These are phyloP conservation scores for Dryas alaskensis DNA, from an alignment of 306 rosid species.

Conservation along the genomic window DNA sequence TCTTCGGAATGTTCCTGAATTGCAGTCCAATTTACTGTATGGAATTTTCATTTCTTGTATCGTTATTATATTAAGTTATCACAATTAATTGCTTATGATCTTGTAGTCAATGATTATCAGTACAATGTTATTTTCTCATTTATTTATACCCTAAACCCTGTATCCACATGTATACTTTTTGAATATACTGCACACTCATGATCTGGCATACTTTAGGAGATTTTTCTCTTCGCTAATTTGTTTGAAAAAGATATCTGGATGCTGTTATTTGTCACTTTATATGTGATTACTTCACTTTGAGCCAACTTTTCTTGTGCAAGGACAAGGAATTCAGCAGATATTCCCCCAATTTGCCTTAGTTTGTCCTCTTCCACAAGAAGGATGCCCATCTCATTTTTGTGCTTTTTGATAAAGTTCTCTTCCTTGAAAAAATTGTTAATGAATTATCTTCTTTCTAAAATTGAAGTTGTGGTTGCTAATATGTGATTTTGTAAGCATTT, in stretches of 20 bases:
- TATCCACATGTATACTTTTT: neutral
- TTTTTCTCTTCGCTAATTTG: neutral
- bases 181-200: neutral
- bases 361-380: slow-evolving; percentile 18
- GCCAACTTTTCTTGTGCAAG: neutral
- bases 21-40: slow-evolving; percentile 83
- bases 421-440: slow-evolving; percentile 24
- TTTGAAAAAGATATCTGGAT: neutral
- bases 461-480: neutral
- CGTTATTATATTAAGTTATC: neutral
- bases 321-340: neutral
- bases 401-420: slow-evolving; percentile 17
- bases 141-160: neutral
- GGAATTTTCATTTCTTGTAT: slow-evolving; percentile 26
- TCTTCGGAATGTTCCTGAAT: slow-evolving; percentile 86
- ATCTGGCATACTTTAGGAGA: neutral
- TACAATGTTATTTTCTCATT: slow-evolving; percentile 3
- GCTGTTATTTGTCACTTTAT: neutral
- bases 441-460: slow-evolving; percentile 1
- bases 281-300: neutral
- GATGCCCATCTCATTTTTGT: slow-evolving; percentile 16
- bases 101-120: slow-evolving; percentile 7
- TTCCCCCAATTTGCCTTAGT: neutral
- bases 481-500: neutral
- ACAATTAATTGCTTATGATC: neutral